Conservation (phyloP, 75 land plant genomes). For the Cryptomeria japonica region DNA sequence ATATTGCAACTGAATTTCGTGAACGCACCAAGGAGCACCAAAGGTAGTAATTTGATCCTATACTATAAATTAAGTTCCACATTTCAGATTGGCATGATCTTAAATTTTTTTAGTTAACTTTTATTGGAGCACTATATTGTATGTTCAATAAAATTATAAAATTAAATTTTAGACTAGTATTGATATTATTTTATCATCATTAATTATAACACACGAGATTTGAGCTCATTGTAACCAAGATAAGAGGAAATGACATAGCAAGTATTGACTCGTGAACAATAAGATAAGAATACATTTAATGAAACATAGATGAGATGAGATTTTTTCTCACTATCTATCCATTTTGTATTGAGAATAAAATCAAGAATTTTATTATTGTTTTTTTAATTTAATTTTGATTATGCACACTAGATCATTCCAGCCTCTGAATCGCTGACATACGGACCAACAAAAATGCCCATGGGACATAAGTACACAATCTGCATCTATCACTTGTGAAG, state of each 20-base stretch:
- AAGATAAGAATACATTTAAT: neutral
- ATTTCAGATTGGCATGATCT: neutral
- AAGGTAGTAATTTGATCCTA: slow-evolving; percentile 37
- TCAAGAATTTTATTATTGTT: neutral
- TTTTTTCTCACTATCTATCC: neutral
- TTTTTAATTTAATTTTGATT: neutral
- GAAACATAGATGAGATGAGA: neutral
- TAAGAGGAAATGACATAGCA: neutral
- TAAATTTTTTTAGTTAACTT: too few species aligned
- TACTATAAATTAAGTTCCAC: neutral
- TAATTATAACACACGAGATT: neutral
- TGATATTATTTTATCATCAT: neutral
- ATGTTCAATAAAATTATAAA: too few species aligned
- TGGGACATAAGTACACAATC: neutral
- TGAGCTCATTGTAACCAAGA: neutral
- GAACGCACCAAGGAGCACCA: slow-evolving; percentile 82
- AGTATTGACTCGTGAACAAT: neutral
- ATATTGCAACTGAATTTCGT: slow-evolving; percentile 84
- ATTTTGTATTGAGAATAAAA: neutral
- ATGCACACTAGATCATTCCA: neutral
- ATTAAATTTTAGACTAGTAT: too few species aligned
- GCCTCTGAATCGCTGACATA: neutral
- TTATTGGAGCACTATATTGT: too few species aligned
- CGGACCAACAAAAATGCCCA: neutral
- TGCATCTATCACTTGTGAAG: neutral